Percentiles rank a stretch among this genome's conserved stretches.
Conservation (phyloP, 2,329 filamentous ascomycete genomes). For the Aspergillus udagawae region DNA sequence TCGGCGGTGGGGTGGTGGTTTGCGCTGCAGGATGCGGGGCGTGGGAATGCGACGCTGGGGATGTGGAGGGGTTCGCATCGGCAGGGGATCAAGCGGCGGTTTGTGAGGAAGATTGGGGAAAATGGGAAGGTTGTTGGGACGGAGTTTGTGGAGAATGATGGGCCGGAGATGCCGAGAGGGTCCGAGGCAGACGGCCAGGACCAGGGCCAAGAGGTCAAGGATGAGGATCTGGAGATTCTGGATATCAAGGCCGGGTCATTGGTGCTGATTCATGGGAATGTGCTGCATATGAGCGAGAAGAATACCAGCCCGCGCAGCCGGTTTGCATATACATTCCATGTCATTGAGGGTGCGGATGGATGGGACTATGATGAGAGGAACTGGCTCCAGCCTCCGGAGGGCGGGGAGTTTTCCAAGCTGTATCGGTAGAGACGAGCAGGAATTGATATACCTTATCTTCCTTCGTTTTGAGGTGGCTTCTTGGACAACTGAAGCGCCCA, state of each 20-base stretch:
- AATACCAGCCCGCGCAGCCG: conserved; percentile 81
- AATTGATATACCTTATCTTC: not conserved
- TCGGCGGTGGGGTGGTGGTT: conserved; percentile 96
- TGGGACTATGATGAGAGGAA: conserved; percentile 76
- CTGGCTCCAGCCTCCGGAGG: conserved; percentile 82
- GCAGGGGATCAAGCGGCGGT: conserved; percentile 58
- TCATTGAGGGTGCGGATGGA: conserved; percentile 74
- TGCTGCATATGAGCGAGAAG: conserved; percentile 93
- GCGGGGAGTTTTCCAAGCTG: conserved; percentile 71
- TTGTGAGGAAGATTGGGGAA: conserved; percentile 56
- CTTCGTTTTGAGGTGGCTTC: too few species aligned
- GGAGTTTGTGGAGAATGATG: conserved; percentile 68
- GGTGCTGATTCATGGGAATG: conserved; percentile 91
- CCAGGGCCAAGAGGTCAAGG: conserved; percentile 18
- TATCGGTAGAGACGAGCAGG: conserved; percentile 22
- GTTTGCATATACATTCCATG: conserved; percentile 96
- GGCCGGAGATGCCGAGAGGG: conserved; percentile 58
- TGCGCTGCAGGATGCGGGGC: conserved; percentile 85
- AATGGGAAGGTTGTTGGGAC: conserved; percentile 48
- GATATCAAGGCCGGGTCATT: conserved; percentile 89
- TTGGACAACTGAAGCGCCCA: too few species aligned
- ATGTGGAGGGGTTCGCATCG: conserved; percentile 78
- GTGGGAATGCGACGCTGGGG: conserved; percentile 81
- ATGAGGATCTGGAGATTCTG: conserved; percentile 64
- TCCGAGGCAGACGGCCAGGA: conserved; percentile 44